Evolutionary conservation across 2,329 filamentous ascomycete genomes (phyloP).

Genomic region (Ceratocystis colombiana): DNA sequence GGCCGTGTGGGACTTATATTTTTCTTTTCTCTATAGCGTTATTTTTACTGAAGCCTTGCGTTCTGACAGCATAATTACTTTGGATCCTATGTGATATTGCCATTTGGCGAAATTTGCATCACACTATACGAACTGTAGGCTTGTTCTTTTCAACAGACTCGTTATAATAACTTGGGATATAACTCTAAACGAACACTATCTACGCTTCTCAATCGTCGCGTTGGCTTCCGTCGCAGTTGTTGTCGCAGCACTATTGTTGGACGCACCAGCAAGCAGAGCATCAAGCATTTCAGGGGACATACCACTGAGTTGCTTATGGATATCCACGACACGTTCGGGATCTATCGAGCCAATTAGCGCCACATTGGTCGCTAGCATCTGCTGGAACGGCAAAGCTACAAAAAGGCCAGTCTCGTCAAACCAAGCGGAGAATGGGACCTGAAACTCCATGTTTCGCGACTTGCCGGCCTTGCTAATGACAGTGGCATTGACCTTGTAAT

Average conservation of each 20-base stretch:
- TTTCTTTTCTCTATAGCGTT: not conserved
- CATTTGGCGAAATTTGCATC: no score
- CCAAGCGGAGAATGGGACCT: constrained; percentile 61
- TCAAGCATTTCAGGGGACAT: constrained; percentile 42
- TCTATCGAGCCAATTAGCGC: constrained; percentile 57
- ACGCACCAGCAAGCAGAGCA: constrained; percentile 34
- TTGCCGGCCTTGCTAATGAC: constrained; percentile 37
- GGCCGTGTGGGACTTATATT: not conserved
- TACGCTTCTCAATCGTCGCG: constrained; percentile 14
- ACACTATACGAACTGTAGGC: no score
- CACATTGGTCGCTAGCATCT: constrained; percentile 60
- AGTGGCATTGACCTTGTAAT: constrained; percentile 65
- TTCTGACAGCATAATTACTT: not conserved
- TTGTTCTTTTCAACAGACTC: not conserved
- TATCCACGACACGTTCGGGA: constrained; percentile 42
- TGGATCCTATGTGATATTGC: no score
- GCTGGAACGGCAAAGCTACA: constrained; percentile 65
- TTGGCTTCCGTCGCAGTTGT: constrained; percentile 28
- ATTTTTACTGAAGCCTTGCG: not conserved
- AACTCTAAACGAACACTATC: not conserved
- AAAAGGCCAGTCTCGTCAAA: constrained; percentile 66
- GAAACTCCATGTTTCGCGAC: constrained; percentile 43
- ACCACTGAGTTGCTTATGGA: constrained; percentile 34
- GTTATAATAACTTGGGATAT: not conserved
- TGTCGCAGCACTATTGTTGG: constrained; percentile 29